Evolutionary conservation across 2,329 filamentous ascomycete genomes (phyloP).

Genomic region (Phaeosphaeriaceae sp.): DNA sequence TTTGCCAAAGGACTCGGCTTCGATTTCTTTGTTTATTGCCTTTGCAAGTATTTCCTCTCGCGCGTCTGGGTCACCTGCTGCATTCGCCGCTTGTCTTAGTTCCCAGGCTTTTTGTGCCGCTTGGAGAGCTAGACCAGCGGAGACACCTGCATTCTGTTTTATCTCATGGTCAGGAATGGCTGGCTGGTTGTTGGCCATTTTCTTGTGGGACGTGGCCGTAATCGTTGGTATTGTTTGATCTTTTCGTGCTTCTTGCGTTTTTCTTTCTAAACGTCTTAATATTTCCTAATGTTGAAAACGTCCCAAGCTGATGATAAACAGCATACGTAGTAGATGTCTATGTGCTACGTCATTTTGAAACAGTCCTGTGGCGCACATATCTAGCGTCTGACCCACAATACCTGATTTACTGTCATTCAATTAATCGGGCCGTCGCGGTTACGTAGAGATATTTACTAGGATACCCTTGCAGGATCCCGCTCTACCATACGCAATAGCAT

Average conservation of each 20-base stretch:
- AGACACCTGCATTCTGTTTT: conserved; percentile 48
- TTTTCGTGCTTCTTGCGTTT: conserved; percentile 13
- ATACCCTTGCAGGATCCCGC: too few species aligned
- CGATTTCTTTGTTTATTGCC: conserved; percentile 50
- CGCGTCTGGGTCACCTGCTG: conserved; percentile 47
- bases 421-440: neutral
- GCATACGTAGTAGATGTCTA: too few species aligned
- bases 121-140: conserved; percentile 46
- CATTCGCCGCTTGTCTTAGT: conserved; percentile 48
- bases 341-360: too few species aligned
- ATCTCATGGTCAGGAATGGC: conserved; percentile 45
- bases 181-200: conserved; percentile 13
- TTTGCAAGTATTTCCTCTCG: conserved; percentile 49
- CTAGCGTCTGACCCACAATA: neutral
- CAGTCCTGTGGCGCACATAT: too few species aligned
- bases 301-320: too few species aligned
- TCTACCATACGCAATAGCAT: too few species aligned
- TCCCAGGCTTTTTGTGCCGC: conserved; percentile 49
- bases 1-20: conserved; percentile 51
- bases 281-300: too few species aligned
- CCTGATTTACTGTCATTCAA: neutral
- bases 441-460: neutral
- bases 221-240: conserved; percentile 10
- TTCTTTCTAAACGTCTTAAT: neutral
- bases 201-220: conserved; percentile 5